phyloP scores from a whole-genome alignment of 345 rosid genomes.

The Gossypioides kirkii region DNA sequence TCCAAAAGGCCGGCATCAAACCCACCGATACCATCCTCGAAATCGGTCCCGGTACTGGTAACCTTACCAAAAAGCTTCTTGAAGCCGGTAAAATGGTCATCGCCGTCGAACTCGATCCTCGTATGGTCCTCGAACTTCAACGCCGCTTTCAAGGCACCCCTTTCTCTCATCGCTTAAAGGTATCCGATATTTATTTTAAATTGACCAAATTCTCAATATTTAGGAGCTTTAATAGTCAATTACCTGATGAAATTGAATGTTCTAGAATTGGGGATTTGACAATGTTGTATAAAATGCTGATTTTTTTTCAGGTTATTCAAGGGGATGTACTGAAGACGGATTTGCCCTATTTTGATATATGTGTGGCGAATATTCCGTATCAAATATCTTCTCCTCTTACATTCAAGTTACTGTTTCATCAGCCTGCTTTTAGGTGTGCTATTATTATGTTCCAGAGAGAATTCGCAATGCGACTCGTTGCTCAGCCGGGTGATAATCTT shows the following conservation, averaged over 20 bases:
- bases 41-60: conserved; percentile 92
- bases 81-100: conserved; percentile 77
- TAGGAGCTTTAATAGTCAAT: neutral
- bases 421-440: conserved; percentile 80
- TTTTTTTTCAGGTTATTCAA: conserved; percentile 58
- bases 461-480: conserved; percentile 90
- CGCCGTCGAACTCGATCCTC: conserved; percentile 84
- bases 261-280: neutral
- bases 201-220: neutral
- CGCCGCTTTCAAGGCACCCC: conserved; percentile 91
- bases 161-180: conserved; percentile 51
- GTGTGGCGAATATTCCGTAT: conserved; percentile 89
- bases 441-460: conserved; percentile 91
- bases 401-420: conserved; percentile 73
- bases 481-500: conserved; percentile 79
- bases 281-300: neutral
- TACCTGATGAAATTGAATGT: neutral
- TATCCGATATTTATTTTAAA: neutral
- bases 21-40: conserved; percentile 78
- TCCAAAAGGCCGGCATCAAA: conserved; percentile 81
- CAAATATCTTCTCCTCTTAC: conserved; percentile 91
- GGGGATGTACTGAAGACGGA: conserved; percentile 88
- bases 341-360: conserved; percentile 82
- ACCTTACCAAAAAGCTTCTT: conserved; percentile 86
- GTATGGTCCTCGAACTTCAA: conserved; percentile 90